Base-by-base conservation (phyloP, 805 yeast species). In the Brettanomyces sp. region DNA sequence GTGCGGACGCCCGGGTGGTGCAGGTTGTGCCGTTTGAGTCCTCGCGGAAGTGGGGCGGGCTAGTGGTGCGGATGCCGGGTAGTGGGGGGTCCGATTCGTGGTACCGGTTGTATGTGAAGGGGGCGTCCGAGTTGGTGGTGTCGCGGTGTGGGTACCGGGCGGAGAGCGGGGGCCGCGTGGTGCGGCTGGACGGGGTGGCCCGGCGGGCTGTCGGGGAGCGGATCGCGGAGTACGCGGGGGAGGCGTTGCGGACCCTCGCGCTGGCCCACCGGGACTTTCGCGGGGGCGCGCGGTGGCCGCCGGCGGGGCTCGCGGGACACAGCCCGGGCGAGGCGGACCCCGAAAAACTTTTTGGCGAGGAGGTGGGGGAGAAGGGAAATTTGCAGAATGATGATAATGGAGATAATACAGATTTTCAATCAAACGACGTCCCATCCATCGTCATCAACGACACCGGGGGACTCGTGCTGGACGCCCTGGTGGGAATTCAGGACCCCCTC, bases 401-500 rank as follows among this genome's bases (percentile, higher is more conserved):
- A n/a, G n/a, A n/a, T n/a, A n/a, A n/a, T n/a, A n/a, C n/a, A n/a
- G n/a, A n/a, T 42, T 53, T n/a, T 38, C 48, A 24, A 62, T 59
- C 18, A 18, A 32, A 53, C 47, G 28, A 50, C 25, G 47, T 59
- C 21, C 66, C 68, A 6, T 56, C 49, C 32, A 61, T 62, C 45
- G 58, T 59, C 18, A 56, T 59, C 35, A 57, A 53, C 33, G 66
- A 57, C 22, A 49, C 47, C 18, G 14, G n/a, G 7, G 22, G 23
- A 7, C 65, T 85, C 47, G 65, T 72, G 3, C 68, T 89, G 36
- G 83, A 91, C 58, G 79, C 82, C 45, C 66, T 91, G 38, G 89
- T 90, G 37, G 99, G 98, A 52, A 87, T 93, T 57, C 91, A 88
- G 67, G 99, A 93, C 67, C 99, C 99, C 0, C 72, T 93, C 48